phyloP scores from a whole-genome alignment of 2,329 filamentous ascomycete species.

The Sporothrix globosa region DNA sequence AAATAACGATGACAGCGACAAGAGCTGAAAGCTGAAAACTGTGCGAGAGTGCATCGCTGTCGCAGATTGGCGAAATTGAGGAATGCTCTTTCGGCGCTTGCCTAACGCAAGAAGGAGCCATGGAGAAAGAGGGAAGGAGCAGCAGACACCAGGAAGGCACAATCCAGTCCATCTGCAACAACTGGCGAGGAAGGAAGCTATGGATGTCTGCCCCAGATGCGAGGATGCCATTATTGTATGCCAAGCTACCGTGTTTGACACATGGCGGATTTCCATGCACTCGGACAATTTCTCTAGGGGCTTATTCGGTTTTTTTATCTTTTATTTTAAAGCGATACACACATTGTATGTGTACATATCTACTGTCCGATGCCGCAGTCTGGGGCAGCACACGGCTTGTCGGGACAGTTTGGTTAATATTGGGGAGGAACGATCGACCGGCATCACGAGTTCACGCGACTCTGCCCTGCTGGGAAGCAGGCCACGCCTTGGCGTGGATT shows the following conservation, averaged over 20 bases:
- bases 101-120: neutral
- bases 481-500: neutral
- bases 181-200: neutral
- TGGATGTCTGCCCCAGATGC: neutral
- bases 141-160: neutral
- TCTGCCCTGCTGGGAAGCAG: neutral
- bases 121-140: neutral
- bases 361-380: neutral
- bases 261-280: too few species aligned
- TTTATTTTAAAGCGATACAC: neutral
- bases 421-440: neutral
- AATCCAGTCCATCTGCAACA: neutral
- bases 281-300: too few species aligned
- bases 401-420: neutral
- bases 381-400: slow-evolving; percentile 1
- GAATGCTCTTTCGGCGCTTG: neutral
- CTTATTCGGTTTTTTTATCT: neutral
- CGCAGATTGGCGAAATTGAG: neutral
- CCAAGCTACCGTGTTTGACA: too few species aligned
- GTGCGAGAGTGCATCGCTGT: neutral
- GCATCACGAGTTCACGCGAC: neutral
- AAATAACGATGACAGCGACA: neutral
- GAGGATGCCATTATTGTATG: too few species aligned
- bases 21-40: neutral
- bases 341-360: too few species aligned